Percentiles rank a stretch among this genome's conserved stretches.
phyloP scores from a whole-genome alignment of 306 rosid species.

The Oemleria cerasiformis region DNA sequence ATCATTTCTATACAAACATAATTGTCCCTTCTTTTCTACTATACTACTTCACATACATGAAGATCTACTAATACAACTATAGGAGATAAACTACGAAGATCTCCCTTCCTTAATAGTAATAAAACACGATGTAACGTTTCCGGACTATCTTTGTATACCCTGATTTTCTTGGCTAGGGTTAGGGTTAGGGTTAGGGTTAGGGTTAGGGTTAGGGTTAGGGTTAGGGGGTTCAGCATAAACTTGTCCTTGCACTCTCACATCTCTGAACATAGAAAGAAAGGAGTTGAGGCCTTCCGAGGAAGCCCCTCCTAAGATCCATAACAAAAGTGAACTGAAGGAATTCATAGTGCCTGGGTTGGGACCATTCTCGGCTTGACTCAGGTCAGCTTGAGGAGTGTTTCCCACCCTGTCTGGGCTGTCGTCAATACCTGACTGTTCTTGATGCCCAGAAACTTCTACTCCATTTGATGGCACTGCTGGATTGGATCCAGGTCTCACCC shows the following conservation, averaged over 20 bases:
- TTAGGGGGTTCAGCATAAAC: constrained; percentile 56
- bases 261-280: constrained; percentile 85
- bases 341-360: constrained; percentile 70
- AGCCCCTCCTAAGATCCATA: constrained; percentile 93
- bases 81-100: neutral
- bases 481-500: constrained; percentile 52
- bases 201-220: constrained; percentile 43
- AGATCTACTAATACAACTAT: neutral
- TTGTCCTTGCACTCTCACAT: constrained; percentile 79
- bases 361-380: constrained; percentile 59
- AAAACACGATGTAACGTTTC: neutral
- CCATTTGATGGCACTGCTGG: constrained; percentile 39
- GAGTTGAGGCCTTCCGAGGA: constrained; percentile 88
- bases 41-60: constrained; percentile 8
- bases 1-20: constrained; percentile 30
- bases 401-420: constrained; percentile 37
- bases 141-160: constrained; percentile 37
- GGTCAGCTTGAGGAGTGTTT: constrained; percentile 53
- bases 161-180: constrained; percentile 43
- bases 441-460: constrained; percentile 40
- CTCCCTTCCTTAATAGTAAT: neutral
- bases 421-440: constrained; percentile 45
- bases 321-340: constrained; percentile 76
- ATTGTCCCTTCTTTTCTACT: constrained; percentile 11
- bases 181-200: constrained; percentile 36